These are phyloP conservation scores for Oryza meyeriana DNA, from an alignment of 176 grass and related monocot species.

Conservation along the genomic window DNA sequence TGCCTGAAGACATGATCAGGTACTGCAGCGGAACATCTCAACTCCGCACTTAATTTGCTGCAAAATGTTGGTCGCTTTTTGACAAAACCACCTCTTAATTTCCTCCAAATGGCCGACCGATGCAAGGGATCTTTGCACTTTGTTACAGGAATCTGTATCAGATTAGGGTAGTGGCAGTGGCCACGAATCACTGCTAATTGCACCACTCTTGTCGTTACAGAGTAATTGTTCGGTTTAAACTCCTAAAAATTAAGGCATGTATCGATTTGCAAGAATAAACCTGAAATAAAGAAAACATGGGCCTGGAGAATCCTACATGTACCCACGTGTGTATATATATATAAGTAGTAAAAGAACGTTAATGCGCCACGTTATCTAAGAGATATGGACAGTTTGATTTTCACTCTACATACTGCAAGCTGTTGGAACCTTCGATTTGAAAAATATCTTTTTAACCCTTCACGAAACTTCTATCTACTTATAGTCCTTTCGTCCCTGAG, in stretches of 20 bases:
- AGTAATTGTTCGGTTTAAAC: not conserved
- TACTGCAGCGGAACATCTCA: not conserved
- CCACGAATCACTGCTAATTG: not conserved
- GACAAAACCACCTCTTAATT: not conserved
- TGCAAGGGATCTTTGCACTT: not conserved
- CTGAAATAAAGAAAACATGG: not conserved
- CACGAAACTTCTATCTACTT: no score
- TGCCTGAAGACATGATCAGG: not conserved
- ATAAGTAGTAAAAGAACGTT: no score
- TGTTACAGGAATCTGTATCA: not conserved
- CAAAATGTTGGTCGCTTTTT: not conserved
- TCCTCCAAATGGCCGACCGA: not conserved
- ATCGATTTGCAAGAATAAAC: not conserved
- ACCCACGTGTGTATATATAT: no score
- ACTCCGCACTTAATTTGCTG: not conserved
- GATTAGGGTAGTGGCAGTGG: not conserved
- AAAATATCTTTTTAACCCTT: no score
- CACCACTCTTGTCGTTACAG: not conserved
- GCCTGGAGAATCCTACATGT: no score
- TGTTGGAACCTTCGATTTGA: no score
- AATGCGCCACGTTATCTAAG: no score
- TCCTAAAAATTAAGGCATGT: not conserved
- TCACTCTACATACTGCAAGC: no score
- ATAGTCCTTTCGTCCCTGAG: no score
- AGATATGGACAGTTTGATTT: no score